phyloP scores from a whole-genome alignment of 2,329 filamentous ascomycete species.

The Thelonectria blattea region DNA sequence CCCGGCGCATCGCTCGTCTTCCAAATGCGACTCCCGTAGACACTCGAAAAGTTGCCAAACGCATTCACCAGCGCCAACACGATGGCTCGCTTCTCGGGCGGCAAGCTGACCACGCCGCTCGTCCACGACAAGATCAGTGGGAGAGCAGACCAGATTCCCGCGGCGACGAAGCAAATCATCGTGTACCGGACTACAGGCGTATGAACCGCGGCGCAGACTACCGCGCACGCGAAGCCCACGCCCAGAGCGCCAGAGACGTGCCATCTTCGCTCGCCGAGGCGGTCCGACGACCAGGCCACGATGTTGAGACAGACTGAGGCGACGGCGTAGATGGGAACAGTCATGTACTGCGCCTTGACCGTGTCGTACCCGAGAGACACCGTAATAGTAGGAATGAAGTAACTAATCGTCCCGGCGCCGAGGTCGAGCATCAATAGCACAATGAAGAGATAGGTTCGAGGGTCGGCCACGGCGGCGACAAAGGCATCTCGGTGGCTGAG shows the following conservation, averaged over 20 bases:
- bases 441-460: slow-evolving; percentile 52
- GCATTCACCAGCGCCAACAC: slow-evolving; percentile 17
- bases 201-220: slow-evolving; percentile 3
- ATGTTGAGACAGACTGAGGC: slow-evolving; percentile 5
- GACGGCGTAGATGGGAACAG: slow-evolving; percentile 10
- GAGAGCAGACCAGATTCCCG: slow-evolving; percentile 8
- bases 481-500: slow-evolving; percentile 23
- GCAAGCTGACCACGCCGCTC: slow-evolving; percentile 4
- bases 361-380: slow-evolving; percentile 53
- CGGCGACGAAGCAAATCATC: slow-evolving; percentile 24
- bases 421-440: slow-evolving; percentile 55
- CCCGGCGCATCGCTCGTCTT: slow-evolving; percentile 39
- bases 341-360: slow-evolving; percentile 42
- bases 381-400: slow-evolving; percentile 61
- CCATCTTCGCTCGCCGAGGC: slow-evolving; percentile 7
- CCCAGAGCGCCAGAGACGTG: slow-evolving; percentile 8
- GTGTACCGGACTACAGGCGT: slow-evolving; percentile 11
- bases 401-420: slow-evolving; percentile 56
- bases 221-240: neutral
- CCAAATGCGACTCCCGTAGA: slow-evolving; percentile 21
- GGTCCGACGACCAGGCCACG: slow-evolving; percentile 19
- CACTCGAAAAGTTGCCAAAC: slow-evolving; percentile 17
- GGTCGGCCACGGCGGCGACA: slow-evolving; percentile 13
- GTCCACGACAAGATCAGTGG: slow-evolving; percentile 25
- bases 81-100: slow-evolving; percentile 17